phyloP scores from a whole-genome alignment of 2,329 filamentous ascomycete species.

The Aspergillus novoparasiticus region DNA sequence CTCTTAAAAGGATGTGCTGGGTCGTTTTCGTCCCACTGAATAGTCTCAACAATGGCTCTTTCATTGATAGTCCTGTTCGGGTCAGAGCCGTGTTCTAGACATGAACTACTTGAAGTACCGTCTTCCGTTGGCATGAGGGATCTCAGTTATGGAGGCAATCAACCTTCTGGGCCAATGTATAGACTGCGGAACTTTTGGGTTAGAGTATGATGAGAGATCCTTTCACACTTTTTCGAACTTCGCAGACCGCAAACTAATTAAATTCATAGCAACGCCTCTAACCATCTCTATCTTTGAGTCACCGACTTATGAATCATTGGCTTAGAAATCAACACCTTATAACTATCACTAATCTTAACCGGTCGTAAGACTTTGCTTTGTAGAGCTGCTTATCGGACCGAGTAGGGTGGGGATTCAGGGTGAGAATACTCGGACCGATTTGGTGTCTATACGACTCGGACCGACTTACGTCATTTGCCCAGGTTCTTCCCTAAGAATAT shows the following conservation, averaged over 20 bases:
- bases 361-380: neutral
- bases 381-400: neutral
- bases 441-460: too few species aligned
- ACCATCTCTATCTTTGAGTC: neutral
- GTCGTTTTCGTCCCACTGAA: slow-evolving; percentile 71
- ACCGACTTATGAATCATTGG: neutral
- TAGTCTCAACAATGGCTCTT: neutral
- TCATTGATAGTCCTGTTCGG: neutral
- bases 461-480: too few species aligned
- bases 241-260: neutral
- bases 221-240: neutral
- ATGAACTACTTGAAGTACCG: neutral
- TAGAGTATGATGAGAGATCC: neutral
- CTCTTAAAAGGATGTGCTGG: slow-evolving; percentile 74
- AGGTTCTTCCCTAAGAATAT: neutral
- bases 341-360: neutral
- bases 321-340: neutral
- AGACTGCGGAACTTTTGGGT: neutral
- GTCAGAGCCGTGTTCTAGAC: neutral
- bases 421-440: neutral
- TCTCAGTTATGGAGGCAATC: neutral
- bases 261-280: neutral
- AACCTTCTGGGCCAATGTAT: neutral
- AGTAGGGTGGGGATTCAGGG: neutral
- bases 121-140: neutral